Percentiles rank a stretch among this genome's conserved stretches.
Conservation (phyloP, 805 yeast genomes). For the Wickerhamiella lipophila region DNA sequence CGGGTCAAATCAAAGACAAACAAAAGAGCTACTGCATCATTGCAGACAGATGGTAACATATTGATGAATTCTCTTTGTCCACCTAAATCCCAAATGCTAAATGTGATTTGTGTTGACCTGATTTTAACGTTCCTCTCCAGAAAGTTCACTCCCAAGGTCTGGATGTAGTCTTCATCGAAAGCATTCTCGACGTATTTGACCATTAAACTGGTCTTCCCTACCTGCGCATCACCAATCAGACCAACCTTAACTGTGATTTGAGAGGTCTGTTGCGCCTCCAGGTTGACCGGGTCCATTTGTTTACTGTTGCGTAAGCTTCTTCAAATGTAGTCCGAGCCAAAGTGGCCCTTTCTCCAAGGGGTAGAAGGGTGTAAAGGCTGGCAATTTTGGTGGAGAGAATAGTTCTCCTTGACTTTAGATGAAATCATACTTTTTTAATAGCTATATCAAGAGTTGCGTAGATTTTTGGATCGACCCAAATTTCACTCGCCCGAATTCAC, state of each 20-base stretch:
- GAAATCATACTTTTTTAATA: no score
- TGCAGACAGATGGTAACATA: conserved; percentile 85
- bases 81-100: conserved; percentile 91
- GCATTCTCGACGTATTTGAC: conserved; percentile 93
- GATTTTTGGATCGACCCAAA: no score
- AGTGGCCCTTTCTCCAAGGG: not conserved
- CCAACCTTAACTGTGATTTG: conserved; percentile 59
- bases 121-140: conserved; percentile 82
- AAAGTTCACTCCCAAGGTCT: conserved; percentile 88
- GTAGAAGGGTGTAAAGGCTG: not conserved
- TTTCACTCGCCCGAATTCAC: no score
- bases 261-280: conserved; percentile 23
- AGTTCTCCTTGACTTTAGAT: no score
- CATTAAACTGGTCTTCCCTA: conserved; percentile 93
- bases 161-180: conserved; percentile 83
- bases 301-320: conserved; percentile 4
- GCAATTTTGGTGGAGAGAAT: no score
- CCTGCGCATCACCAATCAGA: conserved; percentile 87
- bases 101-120: conserved; percentile 75
- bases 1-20: conserved; percentile 86
- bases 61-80: conserved; percentile 91
- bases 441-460: no score
- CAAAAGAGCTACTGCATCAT: conserved; percentile 82
- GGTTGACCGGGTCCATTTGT: conserved; percentile 20
- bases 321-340: not conserved